Percentiles rank a stretch among this genome's conserved stretches.
These are phyloP conservation scores for Panicum virgatum DNA, from an alignment of 202 grass and related monocot species.

Conservation along the genomic window DNA sequence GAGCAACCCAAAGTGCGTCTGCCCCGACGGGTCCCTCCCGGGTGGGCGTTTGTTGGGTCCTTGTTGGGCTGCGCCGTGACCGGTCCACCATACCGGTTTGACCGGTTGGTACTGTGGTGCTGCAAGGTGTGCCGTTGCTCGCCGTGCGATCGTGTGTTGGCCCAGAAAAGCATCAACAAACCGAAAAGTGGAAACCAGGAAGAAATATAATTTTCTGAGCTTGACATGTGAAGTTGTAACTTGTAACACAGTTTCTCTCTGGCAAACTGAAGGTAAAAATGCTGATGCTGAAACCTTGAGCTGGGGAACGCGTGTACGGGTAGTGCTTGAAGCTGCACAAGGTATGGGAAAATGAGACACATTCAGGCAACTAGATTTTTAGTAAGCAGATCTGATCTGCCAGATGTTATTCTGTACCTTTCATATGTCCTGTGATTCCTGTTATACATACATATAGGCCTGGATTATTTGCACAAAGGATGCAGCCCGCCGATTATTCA, in stretches of 20 bases:
- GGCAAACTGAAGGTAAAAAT: constrained; percentile 4
- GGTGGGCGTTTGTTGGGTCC: too few species aligned
- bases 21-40: too few species aligned
- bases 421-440: background rate
- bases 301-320: constrained; percentile 13
- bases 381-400: background rate
- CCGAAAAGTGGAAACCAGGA: too few species aligned
- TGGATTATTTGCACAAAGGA: constrained; percentile 23
- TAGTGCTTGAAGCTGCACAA: constrained; percentile 32
- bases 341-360: background rate
- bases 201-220: background rate
- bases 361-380: background rate
- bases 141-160: too few species aligned
- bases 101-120: too few species aligned
- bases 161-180: too few species aligned
- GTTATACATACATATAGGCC: too few species aligned
- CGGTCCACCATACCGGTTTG: too few species aligned
- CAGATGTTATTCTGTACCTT: background rate
- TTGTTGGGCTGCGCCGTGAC: too few species aligned
- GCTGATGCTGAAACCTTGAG: background rate
- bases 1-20: too few species aligned
- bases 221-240: background rate
- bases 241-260: too few species aligned
- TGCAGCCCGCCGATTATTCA: constrained; percentile 52
- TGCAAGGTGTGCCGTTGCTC: too few species aligned